Base-by-base conservation (phyloP, 1,139 yeast genomes). In the Lodderomyces orthopsilosis region DNA sequence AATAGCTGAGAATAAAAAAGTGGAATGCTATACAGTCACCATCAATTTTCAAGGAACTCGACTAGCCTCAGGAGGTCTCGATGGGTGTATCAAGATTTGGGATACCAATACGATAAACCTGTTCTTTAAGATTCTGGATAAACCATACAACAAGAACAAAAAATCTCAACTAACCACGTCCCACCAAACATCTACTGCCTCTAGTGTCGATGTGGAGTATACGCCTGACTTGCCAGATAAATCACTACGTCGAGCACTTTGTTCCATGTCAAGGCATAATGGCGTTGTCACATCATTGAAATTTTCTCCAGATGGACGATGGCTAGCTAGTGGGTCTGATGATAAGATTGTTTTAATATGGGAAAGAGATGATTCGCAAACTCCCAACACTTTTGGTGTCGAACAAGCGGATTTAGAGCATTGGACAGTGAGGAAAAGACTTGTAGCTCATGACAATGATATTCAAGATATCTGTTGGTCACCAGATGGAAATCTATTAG, bases 391-490 rank as follows among this genome's bases (percentile, higher is more conserved):
- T 10, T 72, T 73, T 53, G 78, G 78, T 2, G 77, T 75, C 37
- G 66, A 78, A 41, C 81, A 79, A 45, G 73, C 74, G 5, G 96
- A 89, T 54, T 59, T 82, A 40, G 97, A 91, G 59, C 94, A 85
- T 54, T 93, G 98, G 98, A 85, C 93, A 0, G 97, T 91, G 1
- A 70, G 96, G 22, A 87, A 87, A 57, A 76, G 98, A 55, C 74
- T 90, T 23, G 96, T 88, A 18, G 98, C 97, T 1, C 98, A 93
- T 63, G 98, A 93, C 50, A 93, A 91, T 58, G 98, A 93, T 66
- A 88, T 93, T 40, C 98, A 93, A 59, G 98, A 93, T 62, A 83
- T 93, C 51, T 95, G 96, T 35, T 93, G 98, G 98, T 87, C 96
- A 1, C 98, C 98, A 0, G 98, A 93, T 59, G 87, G 95, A 2